Evolutionary conservation across 805 yeast species (phyloP).

Genomic region (Ascoidea tarda): DNA sequence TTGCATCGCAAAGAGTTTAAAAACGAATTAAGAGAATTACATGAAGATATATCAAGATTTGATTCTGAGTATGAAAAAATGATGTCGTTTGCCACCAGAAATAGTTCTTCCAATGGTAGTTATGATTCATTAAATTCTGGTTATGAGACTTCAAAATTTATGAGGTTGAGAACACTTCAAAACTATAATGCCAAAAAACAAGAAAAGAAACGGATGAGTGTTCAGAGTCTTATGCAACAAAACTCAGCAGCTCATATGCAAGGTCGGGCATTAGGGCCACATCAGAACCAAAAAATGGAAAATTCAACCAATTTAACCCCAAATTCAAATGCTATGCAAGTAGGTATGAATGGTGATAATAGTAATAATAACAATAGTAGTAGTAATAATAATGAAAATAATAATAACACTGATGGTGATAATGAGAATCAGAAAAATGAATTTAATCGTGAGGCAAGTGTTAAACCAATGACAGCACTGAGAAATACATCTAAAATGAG

Average conservation of each 20-base stretch:
- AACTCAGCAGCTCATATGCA: too few species aligned
- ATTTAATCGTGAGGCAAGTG: background rate
- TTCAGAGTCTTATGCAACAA: background rate
- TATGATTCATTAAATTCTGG: background rate
- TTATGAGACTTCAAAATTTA: too few species aligned
- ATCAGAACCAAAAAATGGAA: background rate
- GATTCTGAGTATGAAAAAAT: background rate
- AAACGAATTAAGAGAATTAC: background rate
- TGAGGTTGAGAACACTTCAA: background rate
- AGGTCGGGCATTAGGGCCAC: background rate
- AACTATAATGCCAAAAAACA: background rate
- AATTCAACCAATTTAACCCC: too few species aligned
- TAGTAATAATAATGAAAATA: background rate
- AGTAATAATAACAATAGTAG: too few species aligned
- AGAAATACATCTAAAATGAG: background rate
- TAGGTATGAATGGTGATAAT: background rate
- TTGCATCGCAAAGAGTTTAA: constrained; percentile 20
- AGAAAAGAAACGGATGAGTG: background rate
- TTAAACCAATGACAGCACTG: background rate
- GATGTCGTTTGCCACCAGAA: background rate
- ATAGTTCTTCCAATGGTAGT: background rate
- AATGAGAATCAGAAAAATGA: background rate
- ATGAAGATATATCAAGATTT: background rate
- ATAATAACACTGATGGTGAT: too few species aligned
- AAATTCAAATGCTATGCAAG: background rate